A percentile compares a stretch with the other conserved stretches of the same genome.
Evolutionary conservation across 345 rosid species (phyloP).

Genomic region (Brassica cretica): DNA sequence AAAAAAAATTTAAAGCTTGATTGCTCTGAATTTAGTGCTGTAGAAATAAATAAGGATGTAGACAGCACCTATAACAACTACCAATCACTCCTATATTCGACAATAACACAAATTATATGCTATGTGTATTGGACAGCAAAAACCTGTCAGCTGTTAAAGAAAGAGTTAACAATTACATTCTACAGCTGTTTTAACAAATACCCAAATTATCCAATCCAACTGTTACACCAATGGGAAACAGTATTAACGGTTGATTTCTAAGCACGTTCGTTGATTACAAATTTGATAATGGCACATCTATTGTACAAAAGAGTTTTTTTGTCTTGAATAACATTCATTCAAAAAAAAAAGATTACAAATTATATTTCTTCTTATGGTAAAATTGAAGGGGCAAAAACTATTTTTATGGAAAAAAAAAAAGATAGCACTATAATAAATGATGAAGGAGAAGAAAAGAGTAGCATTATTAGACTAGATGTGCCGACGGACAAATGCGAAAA

Average conservation of each 20-base stretch:
- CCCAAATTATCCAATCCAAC: not conserved
- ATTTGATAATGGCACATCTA: not conserved
- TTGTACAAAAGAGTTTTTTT: too few relatives aligned
- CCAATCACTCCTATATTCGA: too few relatives aligned
- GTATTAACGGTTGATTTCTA: constrained; percentile 21
- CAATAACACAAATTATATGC: too few relatives aligned
- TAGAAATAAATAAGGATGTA: too few relatives aligned
- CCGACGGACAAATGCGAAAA: constrained; percentile 41
- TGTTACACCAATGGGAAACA: constrained; percentile 1
- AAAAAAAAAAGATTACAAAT: too few relatives aligned
- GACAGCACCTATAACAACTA: too few relatives aligned
- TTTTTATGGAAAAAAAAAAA: not conserved
- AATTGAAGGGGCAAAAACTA: not conserved
- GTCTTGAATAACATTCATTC: too few relatives aligned
- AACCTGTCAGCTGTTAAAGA: too few relatives aligned
- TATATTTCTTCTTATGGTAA: not conserved
- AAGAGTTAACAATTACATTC: not conserved
- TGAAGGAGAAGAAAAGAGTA: constrained; percentile 27
- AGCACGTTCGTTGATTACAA: constrained; percentile 15
- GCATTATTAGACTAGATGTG: constrained; percentile 41
- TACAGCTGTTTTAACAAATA: not conserved
- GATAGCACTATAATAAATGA: constrained; percentile 24
- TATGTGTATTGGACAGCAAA: too few relatives aligned
- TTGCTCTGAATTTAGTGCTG: too few relatives aligned
- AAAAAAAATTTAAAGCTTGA: too few relatives aligned